phyloP scores from a whole-genome alignment of 1,139 yeast genomes.

The Yamadazyma spencermartinsiae region DNA sequence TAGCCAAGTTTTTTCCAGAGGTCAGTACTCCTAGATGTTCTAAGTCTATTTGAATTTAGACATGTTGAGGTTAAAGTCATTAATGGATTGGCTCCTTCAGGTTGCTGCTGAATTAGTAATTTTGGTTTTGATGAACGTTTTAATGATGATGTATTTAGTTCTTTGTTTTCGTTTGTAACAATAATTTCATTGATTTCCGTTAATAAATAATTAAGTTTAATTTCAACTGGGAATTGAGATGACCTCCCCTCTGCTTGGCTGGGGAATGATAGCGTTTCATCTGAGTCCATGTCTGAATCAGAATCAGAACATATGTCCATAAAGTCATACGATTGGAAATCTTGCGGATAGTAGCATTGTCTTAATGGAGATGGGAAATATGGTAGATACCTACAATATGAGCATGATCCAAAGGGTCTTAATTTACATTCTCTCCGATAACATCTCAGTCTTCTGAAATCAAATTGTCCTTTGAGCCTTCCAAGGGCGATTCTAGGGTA shows the following conservation, averaged over 20 bases:
- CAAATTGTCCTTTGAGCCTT: constrained; percentile 18
- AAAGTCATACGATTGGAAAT: neutral
- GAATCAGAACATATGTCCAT: neutral
- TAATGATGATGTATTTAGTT: neutral
- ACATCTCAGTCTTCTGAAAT: constrained; percentile 20
- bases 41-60: neutral
- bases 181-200: constrained; percentile 7
- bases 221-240: constrained; percentile 3
- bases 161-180: constrained; percentile 4
- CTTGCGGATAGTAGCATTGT: constrained; percentile 3
- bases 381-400: constrained; percentile 24
- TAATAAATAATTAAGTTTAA: constrained; percentile 8
- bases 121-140: neutral
- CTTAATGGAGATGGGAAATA: constrained; percentile 26
- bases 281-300: neutral
- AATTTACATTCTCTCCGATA: constrained; percentile 8
- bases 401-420: constrained; percentile 14
- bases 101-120: neutral
- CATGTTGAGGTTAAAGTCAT: neutral
- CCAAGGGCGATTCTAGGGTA: constrained; percentile 15
- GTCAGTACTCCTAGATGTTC: neutral
- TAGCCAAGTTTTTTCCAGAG: constrained; percentile 1
- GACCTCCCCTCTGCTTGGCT: no score
- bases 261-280: neutral
- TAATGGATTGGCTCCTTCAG: neutral